phyloP scores from a whole-genome alignment of 2,329 filamentous ascomycete species.

The Colletotrichum filicis region DNA sequence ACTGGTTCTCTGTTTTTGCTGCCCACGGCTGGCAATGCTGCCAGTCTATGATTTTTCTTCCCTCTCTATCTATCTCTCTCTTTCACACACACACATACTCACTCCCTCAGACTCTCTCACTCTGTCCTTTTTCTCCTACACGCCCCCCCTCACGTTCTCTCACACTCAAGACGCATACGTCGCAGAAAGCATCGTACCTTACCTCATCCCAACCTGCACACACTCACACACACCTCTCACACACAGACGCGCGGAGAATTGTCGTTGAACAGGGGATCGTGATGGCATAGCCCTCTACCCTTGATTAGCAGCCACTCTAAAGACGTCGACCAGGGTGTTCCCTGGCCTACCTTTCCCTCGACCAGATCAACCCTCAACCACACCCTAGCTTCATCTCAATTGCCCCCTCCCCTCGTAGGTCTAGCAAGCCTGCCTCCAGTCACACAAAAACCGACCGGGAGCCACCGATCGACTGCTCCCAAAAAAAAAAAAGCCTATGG shows the following conservation, averaged over 20 bases:
- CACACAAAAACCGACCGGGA: constrained; percentile 61
- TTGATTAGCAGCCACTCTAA: constrained; percentile 52
- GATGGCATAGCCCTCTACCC: constrained; percentile 47
- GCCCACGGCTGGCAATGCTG: constrained; percentile 3
- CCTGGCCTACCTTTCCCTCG: constrained; percentile 47
- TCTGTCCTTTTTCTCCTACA: background rate
- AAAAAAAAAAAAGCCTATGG: constrained; percentile 41
- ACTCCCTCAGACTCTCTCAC: constrained; percentile 11
- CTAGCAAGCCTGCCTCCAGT: constrained; percentile 44
- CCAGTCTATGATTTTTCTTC: background rate
- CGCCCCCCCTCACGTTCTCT: background rate
- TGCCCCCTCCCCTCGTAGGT: constrained; percentile 48
- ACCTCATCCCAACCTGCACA: background rate
- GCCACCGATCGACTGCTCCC: constrained; percentile 50
- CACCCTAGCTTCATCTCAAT: constrained; percentile 57
- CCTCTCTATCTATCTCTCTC: background rate
- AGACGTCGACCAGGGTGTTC: constrained; percentile 47
- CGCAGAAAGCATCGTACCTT: background rate
- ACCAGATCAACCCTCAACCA: constrained; percentile 50
- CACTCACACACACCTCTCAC: constrained; percentile 36
- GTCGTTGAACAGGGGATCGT: constrained; percentile 43
- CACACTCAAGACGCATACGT: background rate
- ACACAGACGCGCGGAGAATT: constrained; percentile 50
- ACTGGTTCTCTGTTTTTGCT: background rate
- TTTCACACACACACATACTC: background rate